phyloP scores from a whole-genome alignment of 2,329 filamentous ascomycete species.

The Trichothecium roseum region DNA sequence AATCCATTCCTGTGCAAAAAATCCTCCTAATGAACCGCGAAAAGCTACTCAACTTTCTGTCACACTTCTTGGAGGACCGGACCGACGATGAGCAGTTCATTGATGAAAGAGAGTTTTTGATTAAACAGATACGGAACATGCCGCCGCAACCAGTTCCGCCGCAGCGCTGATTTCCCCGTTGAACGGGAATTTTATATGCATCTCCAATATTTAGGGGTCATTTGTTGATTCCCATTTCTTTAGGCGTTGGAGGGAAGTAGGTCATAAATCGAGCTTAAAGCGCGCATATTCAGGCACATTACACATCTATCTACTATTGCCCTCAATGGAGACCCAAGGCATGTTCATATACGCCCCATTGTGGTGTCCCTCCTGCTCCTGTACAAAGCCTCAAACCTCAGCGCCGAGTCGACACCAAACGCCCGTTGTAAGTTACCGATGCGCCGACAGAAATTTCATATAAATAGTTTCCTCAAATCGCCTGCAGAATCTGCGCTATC shows the following conservation, averaged over 20 bases:
- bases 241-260: too few relatives aligned
- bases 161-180: slow-evolving; percentile 23
- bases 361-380: too few relatives aligned
- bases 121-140: slow-evolving; percentile 80
- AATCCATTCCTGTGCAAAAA: slow-evolving; percentile 89
- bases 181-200: neutral
- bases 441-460: too few relatives aligned
- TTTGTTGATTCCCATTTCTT: slow-evolving; percentile 2
- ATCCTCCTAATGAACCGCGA: slow-evolving; percentile 96
- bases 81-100: slow-evolving; percentile 98
- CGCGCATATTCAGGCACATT: too few relatives aligned
- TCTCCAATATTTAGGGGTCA: neutral
- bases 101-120: slow-evolving; percentile 93
- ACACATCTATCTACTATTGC: too few relatives aligned
- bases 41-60: slow-evolving; percentile 77
- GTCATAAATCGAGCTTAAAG: too few relatives aligned
- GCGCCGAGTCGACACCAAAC: too few relatives aligned
- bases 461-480: too few relatives aligned
- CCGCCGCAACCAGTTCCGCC: slow-evolving; percentile 45
- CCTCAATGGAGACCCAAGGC: too few relatives aligned
- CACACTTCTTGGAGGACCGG: slow-evolving; percentile 84
- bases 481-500: slow-evolving; percentile 10
- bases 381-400: too few relatives aligned
- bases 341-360: too few relatives aligned
- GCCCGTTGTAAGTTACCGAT: too few relatives aligned